Evolutionary conservation across 2,329 filamentous ascomycete species (phyloP), one percentile per base, ranked within the genome.

Genomic region (Talaromyces sp.): DNA sequence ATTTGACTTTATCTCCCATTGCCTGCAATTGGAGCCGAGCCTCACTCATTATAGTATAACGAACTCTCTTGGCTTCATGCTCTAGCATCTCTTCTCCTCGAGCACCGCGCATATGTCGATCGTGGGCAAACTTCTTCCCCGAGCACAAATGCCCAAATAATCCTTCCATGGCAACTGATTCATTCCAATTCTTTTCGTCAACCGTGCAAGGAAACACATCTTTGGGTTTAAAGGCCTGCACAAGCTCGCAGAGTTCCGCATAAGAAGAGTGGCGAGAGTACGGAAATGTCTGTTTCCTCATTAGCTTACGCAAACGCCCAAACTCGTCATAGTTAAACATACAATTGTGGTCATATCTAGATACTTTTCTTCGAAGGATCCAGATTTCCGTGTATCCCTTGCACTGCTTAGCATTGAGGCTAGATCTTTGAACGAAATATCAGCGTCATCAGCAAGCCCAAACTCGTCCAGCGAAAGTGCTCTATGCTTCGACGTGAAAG

Each of bases 241-340:
- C 78, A 0, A 97, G 75, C 55, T 84, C 74, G 62, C 89, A 88
- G 2, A 96, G 80, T 69, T 97, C 93, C 0, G 79, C 76, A 60
- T 94, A 93, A 0, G 90, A 96, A 0, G 93, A 95, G 71, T 97
- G 93, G 1, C 93, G 83, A 0, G 93, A 93, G 67, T 92, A 97
- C 0, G 92, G 89, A 63, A 96, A 97, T 19, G 76, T 79, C 76
- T 48, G 22, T 41, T 53, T n/a, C n/a, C 31, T 25, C 19, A 28
- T 53, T 43, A 60, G 51, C 41, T n/a, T 21, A 25, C 22, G 31
- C 25, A 46, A 36, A 51, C 9, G n/a, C 5, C 11, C 10, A 25
- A 5, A 35, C 40, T 43, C 8, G 28, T 31, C 19, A 8, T 1
- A 19, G 1, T 15, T n/a, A 2, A 17, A 13, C 53, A 28, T 55